A percentile compares a stretch with the other conserved stretches of the same genome.
Evolutionary conservation across 2,329 filamentous ascomycete species (phyloP).

Genomic region (Fusarium chlamydosporum): DNA sequence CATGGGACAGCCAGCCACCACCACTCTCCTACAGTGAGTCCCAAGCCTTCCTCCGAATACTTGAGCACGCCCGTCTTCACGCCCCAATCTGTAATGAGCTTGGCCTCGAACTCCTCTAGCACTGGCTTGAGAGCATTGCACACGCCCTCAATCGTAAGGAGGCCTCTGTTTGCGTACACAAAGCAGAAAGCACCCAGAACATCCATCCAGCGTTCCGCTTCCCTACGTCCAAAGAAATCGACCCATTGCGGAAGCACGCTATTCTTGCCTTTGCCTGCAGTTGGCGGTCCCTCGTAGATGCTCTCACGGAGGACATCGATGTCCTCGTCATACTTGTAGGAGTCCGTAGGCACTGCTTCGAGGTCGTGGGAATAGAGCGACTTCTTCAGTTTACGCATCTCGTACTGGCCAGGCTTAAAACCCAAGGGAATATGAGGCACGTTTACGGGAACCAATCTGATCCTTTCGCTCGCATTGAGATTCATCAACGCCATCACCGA

Average conservation of each 20-base stretch:
- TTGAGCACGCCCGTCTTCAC: conserved; percentile 66
- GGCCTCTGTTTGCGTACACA: conserved; percentile 72
- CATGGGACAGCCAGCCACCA: conserved; percentile 73
- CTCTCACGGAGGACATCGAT: conserved; percentile 60
- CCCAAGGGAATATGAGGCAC: conserved; percentile 76
- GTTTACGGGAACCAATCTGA: conserved; percentile 67
- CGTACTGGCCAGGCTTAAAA: conserved; percentile 78
- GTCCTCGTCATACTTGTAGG: conserved; percentile 70
- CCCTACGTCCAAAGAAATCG: conserved; percentile 73
- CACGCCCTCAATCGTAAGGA: conserved; percentile 67
- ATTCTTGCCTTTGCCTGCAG: conserved; percentile 54
- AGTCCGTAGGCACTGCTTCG: conserved; percentile 72
- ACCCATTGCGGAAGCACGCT: conserved; percentile 78
- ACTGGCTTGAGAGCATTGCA: conserved; percentile 69
- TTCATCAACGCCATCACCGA: conserved; percentile 77
- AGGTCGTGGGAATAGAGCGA: conserved; percentile 75
- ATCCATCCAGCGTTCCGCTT: conserved; percentile 74
- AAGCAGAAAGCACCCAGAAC: conserved; percentile 74
- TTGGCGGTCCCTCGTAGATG: conserved; percentile 58
- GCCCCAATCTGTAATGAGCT: conserved; percentile 72
- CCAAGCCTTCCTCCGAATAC: conserved; percentile 57
- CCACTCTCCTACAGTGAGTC: conserved; percentile 70
- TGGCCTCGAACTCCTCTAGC: conserved; percentile 74
- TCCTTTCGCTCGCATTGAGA: conserved; percentile 70
- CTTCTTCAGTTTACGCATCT: conserved; percentile 77